Conservation (phyloP, 306 rosid species). For the Castanea mollissima region DNA sequence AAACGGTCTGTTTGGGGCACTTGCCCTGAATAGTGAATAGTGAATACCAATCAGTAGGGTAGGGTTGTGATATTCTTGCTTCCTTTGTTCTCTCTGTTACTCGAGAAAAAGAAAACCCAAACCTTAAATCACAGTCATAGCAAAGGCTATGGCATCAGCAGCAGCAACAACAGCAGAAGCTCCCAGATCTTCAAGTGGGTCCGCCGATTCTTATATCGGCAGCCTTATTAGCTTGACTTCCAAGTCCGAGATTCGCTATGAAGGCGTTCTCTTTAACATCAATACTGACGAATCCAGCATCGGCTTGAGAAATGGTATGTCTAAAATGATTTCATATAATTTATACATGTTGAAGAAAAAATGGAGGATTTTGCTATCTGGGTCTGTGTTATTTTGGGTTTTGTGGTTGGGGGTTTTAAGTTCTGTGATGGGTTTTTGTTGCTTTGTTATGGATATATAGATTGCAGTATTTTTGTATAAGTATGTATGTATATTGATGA, state of each 20-base stretch:
- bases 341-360: neutral
- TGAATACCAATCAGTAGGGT: no score
- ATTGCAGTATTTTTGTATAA: neutral
- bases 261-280: conserved; percentile 35
- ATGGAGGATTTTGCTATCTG: neutral
- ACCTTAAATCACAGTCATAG: neutral
- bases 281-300: conserved; percentile 35
- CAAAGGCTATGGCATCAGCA: conserved; percentile 16
- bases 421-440: neutral
- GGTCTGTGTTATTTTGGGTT: neutral
- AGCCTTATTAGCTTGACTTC: conserved; percentile 40
- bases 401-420: neutral
- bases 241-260: conserved; percentile 34
- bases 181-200: conserved; percentile 25
- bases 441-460: neutral
- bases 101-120: neutral
- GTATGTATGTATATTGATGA: neutral
- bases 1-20: neutral
- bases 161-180: conserved; percentile 1
- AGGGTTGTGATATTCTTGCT: neutral
- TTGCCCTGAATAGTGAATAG: neutral
- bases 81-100: conserved; percentile 1
- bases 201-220: conserved; percentile 36
- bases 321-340: neutral
- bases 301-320: conserved; percentile 26